phyloP scores from a whole-genome alignment of 148 eudicot genomes.

The Cornus controversa region DNA sequence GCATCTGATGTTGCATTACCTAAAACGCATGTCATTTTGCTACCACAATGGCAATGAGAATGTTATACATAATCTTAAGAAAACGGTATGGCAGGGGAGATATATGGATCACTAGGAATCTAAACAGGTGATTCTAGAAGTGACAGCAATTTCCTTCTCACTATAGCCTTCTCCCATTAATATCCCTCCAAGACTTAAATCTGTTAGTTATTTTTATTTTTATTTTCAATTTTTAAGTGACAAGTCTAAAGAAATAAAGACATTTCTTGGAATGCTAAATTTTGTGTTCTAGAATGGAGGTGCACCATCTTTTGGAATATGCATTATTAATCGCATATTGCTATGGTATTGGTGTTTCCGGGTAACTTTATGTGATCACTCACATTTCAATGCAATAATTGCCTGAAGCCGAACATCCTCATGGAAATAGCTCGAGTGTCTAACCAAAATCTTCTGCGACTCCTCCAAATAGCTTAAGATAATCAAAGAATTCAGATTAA shows the following conservation, averaged over 20 bases:
- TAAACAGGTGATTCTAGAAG: background rate
- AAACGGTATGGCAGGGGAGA: background rate
- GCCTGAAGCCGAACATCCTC: slow-evolving; percentile 99
- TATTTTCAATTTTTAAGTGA: background rate
- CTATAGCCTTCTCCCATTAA: background rate
- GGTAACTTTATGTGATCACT: too few species aligned
- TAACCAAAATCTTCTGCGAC: slow-evolving; percentile 68
- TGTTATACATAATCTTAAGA: background rate
- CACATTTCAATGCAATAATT: slow-evolving; percentile 75
- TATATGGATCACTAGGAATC: background rate
- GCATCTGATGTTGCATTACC: too few species aligned
- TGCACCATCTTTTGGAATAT: background rate
- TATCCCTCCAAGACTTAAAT: background rate
- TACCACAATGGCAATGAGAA: background rate
- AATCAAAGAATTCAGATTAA: slow-evolving; percentile 33
- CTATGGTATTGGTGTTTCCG: background rate
- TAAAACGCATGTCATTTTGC: too few species aligned
- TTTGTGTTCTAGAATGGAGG: background rate
- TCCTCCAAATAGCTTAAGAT: slow-evolving; percentile 82
- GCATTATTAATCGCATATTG: background rate
- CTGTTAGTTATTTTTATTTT: too few species aligned
- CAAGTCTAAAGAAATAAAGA: background rate
- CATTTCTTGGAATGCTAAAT: background rate
- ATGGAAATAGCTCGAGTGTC: slow-evolving; percentile 85
- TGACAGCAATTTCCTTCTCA: background rate